Conservation (phyloP, 2,329 filamentous ascomycete species). For the Aureobasidium mangrovei region DNA sequence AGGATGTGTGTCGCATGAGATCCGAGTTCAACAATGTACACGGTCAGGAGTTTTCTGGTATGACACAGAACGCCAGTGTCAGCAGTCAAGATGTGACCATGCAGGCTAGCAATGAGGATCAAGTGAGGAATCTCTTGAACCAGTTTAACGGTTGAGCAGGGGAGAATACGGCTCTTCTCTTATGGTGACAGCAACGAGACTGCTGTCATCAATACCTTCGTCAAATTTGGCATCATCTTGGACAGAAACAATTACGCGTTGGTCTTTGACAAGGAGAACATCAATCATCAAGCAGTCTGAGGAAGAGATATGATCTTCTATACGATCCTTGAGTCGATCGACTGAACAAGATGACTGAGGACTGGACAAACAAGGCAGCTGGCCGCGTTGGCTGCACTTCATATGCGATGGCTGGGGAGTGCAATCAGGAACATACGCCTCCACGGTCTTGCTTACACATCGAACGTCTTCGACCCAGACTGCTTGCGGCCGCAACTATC, state of each 20-base stretch:
- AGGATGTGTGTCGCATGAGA: slow-evolving; percentile 8
- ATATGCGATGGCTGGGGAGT: too few relatives aligned
- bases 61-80: not conserved
- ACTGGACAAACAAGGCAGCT: too few relatives aligned
- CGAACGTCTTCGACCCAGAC: too few relatives aligned
- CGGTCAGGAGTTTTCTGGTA: not conserved
- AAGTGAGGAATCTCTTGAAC: not conserved
- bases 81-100: not conserved
- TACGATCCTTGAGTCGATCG: too few relatives aligned
- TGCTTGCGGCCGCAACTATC: too few relatives aligned
- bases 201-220: not conserved
- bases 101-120: not conserved
- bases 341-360: too few relatives aligned
- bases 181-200: not conserved
- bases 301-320: too few relatives aligned
- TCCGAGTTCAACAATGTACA: not conserved
- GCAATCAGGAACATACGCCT: too few relatives aligned
- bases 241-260: not conserved
- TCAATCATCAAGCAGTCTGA: too few relatives aligned
- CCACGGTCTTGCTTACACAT: too few relatives aligned
- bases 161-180: not conserved
- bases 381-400: too few relatives aligned
- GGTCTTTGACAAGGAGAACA: too few relatives aligned
- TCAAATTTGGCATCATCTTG: not conserved
- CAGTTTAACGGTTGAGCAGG: not conserved